A percentile compares a stretch with the other conserved stretches of the same genome.
Conservation (phyloP, 2,329 filamentous ascomycete genomes). For the Knufia fluminis region DNA sequence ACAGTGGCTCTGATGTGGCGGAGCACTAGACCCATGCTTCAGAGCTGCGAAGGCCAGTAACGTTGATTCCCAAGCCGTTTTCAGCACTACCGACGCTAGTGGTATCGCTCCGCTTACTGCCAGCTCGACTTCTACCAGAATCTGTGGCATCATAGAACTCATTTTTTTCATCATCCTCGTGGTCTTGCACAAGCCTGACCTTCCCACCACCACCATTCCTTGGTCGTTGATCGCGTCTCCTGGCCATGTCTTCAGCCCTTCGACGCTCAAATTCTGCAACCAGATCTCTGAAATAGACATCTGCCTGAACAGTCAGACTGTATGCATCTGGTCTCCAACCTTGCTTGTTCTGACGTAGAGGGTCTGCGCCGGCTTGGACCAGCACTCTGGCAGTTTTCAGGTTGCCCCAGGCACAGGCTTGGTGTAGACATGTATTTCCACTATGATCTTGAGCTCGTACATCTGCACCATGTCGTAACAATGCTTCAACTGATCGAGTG, state of each 20-base stretch:
- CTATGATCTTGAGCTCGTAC: conserved; percentile 54
- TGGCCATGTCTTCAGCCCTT: conserved; percentile 34
- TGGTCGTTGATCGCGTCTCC: conserved; percentile 14
- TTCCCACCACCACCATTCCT: conserved; percentile 13
- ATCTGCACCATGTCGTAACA: conserved; percentile 24
- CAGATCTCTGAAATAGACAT: conserved; percentile 72
- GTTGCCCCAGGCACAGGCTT: conserved; percentile 74
- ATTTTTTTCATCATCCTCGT: conserved; percentile 18
- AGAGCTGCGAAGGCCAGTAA: conserved; percentile 3
- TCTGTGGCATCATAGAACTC: conserved; percentile 8
- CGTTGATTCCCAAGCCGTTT: conserved; percentile 20
- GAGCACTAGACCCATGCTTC: background rate
- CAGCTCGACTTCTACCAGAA: conserved; percentile 13
- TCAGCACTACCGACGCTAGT: conserved; percentile 12
- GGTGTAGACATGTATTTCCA: conserved; percentile 82
- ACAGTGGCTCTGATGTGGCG: background rate
- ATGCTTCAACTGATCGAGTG: conserved; percentile 23
- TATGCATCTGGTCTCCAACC: conserved; percentile 80
- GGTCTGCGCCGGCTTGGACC: conserved; percentile 67
- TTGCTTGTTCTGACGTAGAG: conserved; percentile 62
- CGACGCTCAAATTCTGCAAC: conserved; percentile 62
- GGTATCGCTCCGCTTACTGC: conserved; percentile 12
- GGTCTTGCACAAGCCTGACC: conserved; percentile 17
- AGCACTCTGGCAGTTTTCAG: conserved; percentile 67
- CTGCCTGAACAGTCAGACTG: conserved; percentile 69